Base-by-base conservation (phyloP, 345 rosid genomes). In the Corchorus capsularis region DNA sequence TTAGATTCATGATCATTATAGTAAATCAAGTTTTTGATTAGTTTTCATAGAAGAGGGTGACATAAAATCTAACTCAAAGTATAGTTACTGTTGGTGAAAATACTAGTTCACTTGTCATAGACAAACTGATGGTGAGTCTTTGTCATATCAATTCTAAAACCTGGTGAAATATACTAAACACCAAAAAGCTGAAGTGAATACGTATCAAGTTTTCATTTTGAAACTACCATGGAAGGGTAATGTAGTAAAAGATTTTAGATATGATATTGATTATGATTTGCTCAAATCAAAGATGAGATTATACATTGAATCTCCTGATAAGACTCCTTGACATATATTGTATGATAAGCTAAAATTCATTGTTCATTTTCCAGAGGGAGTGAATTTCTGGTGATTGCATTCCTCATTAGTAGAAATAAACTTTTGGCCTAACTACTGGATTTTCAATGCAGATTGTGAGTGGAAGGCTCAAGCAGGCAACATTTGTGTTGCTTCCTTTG, bases 391-490 rank as follows among this genome's bases (percentile, higher is more conserved):
- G 57, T 73, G 43, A 46, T 52, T 0, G 41, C 12, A 60, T 73
- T 47, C 43, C 3, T 60, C 6, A 20, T 73, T 15, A 8, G 5
- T 32, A 4, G 43, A 62, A 22, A 32, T 2, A 64, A 35, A 37
- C 69, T 3, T 19, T 69, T 52, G 73, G 27, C 35, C 34, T 70
- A 52, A 70, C n/a, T 13, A 53, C 11, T 5, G 62, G 15, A 35
- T 6, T 54, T 34, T 1, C 27, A 62, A 32, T 13, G 86, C 83
- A 95, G 98, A 95, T 78, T 95, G 99, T 6, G 98, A 93, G 43
- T 91, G 97, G 99, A 95, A 95, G 86, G 99, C 99, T 0, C 99
- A 92, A 80, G 98, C 99, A 43, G 99, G 98, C 75, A 95, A 95
- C 87, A 79, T 89, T 12, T 95, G 98, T 35, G 92, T 95, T 64